A percentile compares a stretch with the other conserved stretches of the same genome.
phyloP scores from a whole-genome alignment of 805 yeast genomes.

The Cyberlindnera misumaiensis region DNA sequence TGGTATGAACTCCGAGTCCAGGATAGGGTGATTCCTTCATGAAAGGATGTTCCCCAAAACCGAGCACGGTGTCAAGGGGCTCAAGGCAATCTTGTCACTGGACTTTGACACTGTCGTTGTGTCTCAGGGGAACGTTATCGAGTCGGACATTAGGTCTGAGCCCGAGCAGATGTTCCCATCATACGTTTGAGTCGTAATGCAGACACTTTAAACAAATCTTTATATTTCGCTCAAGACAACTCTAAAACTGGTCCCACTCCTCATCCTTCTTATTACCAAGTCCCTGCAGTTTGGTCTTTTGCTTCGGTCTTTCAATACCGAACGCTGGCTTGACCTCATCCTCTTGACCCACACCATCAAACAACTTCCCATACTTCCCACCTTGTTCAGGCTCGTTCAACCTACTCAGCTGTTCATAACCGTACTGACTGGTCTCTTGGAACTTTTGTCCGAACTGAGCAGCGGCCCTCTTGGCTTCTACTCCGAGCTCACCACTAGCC shows the following conservation, averaged over 20 bases:
- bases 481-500: slow-evolving; percentile 69
- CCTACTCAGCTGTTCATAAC: slow-evolving; percentile 54
- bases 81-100: slow-evolving; percentile 25
- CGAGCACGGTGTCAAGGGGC: slow-evolving; percentile 11
- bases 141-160: slow-evolving; percentile 26
- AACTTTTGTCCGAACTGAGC: slow-evolving; percentile 92
- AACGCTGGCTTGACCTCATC: slow-evolving; percentile 53
- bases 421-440: slow-evolving; percentile 77
- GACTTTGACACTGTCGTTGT: slow-evolving; percentile 44
- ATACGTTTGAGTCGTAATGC: no score
- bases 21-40: slow-evolving; percentile 28
- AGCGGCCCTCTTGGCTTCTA: slow-evolving; percentile 87
- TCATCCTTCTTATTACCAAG: slow-evolving; percentile 43
- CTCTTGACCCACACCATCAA: slow-evolving; percentile 46
- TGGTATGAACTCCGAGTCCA: slow-evolving; percentile 34
- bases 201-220: no score
- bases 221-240: no score
- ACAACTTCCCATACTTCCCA: slow-evolving; percentile 43
- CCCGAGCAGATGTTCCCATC: slow-evolving; percentile 16
- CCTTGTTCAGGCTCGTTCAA: slow-evolving; percentile 24
- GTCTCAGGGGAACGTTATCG: slow-evolving; percentile 57
- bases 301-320: slow-evolving; percentile 53
- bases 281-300: slow-evolving; percentile 52
- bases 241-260: slow-evolving; percentile 62
- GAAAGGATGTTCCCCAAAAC: slow-evolving; percentile 19